Evolutionary conservation across 2,329 filamentous ascomycete genomes (phyloP).

Genomic region (Xylariaceae sp.): DNA sequence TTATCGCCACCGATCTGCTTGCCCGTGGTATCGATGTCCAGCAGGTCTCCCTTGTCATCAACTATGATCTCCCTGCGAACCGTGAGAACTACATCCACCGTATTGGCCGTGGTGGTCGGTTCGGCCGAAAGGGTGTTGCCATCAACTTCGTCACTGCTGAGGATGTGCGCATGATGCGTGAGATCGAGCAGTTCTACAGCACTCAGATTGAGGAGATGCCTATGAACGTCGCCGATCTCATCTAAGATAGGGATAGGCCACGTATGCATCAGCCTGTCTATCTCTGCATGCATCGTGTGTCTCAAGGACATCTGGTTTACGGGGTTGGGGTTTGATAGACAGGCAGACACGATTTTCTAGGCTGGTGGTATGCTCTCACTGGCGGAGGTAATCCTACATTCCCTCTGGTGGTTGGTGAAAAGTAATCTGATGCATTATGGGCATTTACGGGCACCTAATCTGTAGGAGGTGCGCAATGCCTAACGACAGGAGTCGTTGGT

Average conservation of each 20-base stretch:
- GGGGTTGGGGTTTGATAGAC: conserved; percentile 26
- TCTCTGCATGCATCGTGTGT: conserved; percentile 22
- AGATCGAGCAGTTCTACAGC: conserved; percentile 99
- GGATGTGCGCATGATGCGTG: conserved; percentile 99
- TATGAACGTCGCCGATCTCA: conserved; percentile 81
- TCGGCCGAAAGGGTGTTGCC: conserved; percentile 99
- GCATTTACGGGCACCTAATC: conserved; percentile 1
- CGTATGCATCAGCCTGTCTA: conserved; percentile 15
- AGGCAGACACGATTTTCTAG: conserved; percentile 9
- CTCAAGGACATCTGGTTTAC: conserved; percentile 18
- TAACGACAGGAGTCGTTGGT: conserved; percentile 4
- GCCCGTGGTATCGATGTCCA: conserved; percentile 99
- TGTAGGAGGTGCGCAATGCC: conserved; percentile 11
- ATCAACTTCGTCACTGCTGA: conserved; percentile 99
- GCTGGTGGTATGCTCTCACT: conserved; percentile 10
- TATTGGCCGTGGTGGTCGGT: conserved; percentile 98
- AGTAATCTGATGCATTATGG: conserved; percentile 3
- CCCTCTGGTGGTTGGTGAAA: not conserved
- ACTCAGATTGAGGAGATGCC: conserved; percentile 99
- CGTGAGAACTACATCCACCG: conserved; percentile 99
- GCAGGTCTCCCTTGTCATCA: conserved; percentile 99
- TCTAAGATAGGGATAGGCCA: conserved; percentile 44
- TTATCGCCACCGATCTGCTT: conserved; percentile 96
- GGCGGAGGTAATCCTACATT: conserved; percentile 12
- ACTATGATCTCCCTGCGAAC: conserved; percentile 98